Percentiles rank a stretch among this genome's conserved stretches.
These are phyloP conservation scores for Phytophthora foliorum DNA, from an alignment of 352 stramenopile species.

Conservation along the genomic window DNA sequence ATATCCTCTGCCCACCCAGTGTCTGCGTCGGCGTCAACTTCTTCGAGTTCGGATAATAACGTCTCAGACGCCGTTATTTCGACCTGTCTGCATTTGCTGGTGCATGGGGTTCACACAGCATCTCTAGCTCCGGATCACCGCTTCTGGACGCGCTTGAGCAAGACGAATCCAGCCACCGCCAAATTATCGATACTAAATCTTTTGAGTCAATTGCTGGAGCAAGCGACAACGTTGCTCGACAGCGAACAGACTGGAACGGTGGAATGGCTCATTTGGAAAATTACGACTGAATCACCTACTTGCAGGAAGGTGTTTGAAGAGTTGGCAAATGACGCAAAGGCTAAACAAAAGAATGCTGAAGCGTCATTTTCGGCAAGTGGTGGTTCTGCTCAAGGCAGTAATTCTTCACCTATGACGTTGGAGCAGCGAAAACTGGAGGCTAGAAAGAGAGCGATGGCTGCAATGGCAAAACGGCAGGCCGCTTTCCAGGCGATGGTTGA, in stretches of 20 bases:
- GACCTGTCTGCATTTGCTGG: slow-evolving; percentile 83
- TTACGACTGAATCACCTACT: slow-evolving; percentile 50
- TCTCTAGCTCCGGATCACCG: slow-evolving; percentile 22
- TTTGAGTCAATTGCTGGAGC: slow-evolving; percentile 62
- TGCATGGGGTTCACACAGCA: slow-evolving; percentile 81
- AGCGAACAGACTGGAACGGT: slow-evolving; percentile 79
- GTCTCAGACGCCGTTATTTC: slow-evolving; percentile 89
- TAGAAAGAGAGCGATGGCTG: slow-evolving; percentile 76
- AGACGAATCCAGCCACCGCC: slow-evolving; percentile 36
- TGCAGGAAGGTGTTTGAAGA: slow-evolving; percentile 54
- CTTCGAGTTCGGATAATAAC: slow-evolving; percentile 35
- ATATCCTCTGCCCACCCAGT: slow-evolving; percentile 32
- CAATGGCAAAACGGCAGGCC: slow-evolving; percentile 86
- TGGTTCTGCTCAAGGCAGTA: slow-evolving; percentile 3
- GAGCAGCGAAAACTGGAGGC: slow-evolving; percentile 85
- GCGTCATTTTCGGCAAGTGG: slow-evolving; percentile 8
- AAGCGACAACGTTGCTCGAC: slow-evolving; percentile 60
- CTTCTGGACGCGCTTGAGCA: slow-evolving; percentile 71
- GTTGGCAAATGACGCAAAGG: slow-evolving; percentile 44
- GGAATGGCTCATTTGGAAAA: slow-evolving; percentile 80
- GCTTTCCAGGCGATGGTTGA: slow-evolving; percentile 89
- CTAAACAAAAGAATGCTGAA: slow-evolving; percentile 32
- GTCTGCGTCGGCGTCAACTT: slow-evolving; percentile 7
- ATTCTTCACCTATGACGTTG: slow-evolving; percentile 53
- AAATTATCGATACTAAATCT: slow-evolving; percentile 64